Base-by-base conservation (phyloP, 441 rosid genomes). In the Dalechampia spathulata region DNA sequence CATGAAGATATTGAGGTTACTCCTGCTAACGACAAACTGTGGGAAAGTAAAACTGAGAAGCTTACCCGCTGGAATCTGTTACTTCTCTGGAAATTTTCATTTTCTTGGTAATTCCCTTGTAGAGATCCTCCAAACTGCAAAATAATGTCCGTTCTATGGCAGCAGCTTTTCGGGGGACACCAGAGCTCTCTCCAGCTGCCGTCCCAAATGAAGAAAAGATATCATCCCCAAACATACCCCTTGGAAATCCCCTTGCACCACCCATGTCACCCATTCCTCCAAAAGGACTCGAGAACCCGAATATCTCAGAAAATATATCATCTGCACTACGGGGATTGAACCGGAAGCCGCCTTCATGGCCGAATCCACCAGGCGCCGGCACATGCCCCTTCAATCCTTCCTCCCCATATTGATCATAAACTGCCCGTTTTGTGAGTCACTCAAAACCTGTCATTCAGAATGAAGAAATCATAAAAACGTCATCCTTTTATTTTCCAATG, bases 321-420 rank as follows among this genome's bases (percentile, higher is more conserved):
- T 88, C 89, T 0, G 94, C 83, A 53, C 71, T 82, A 57, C 96
- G 69, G 0, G 89, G 75, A 30, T 83, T 88, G 69, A 85, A 88
- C 46, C 79, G 65, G 72, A 81, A 57, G 13, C 79, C 77, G 0
- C 76, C 73, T 0, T 53, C 77, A 0, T 50, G 28, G 0, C 65
- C 78, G 4, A 69, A 75, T 14, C 80, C 88, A 0, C 79, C 88
- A 0, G 87, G 85, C 1, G 93, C 83, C 11, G 90, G 93, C 37
- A 78, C 77, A 57, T 83, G 93, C 14, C 78, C 85, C 63, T 79
- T 85, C 61, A 88, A 65, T 8, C 89, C 96, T 61, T 88, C 96
- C 61, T 88, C 96, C 14, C 96, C 96, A 60, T 78, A 81, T 55
- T 85, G 94, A 66, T 88, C 91, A 58, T 85, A 88, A 17, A 85